A percentile compares a stretch with the other conserved stretches of the same genome.
These are phyloP conservation scores for Alternaria triticina DNA, from an alignment of 2,329 filamentous ascomycete species.

Conservation along the genomic window DNA sequence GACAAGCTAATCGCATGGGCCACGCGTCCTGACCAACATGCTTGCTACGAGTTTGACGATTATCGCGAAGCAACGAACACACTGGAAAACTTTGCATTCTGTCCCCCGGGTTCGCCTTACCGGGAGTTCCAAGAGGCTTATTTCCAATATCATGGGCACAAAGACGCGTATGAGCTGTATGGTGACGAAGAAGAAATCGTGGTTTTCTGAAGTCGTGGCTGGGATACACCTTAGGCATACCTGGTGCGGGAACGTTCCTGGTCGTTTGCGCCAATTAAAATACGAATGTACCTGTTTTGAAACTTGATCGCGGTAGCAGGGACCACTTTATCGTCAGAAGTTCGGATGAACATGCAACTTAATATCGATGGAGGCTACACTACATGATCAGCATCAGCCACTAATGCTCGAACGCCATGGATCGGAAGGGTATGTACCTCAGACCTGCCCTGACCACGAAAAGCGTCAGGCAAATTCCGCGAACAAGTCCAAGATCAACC, in stretches of 20 bases:
- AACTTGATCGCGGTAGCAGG: neutral
- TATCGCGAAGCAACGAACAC: constrained; percentile 46
- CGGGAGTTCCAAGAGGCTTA: constrained; percentile 37
- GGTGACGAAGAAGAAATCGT: constrained; percentile 19
- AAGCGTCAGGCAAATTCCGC: neutral
- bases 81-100: constrained; percentile 44
- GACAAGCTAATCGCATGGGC: constrained; percentile 41
- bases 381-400: constrained; percentile 3
- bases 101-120: constrained; percentile 40
- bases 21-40: constrained; percentile 37
- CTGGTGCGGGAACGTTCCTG: neutral
- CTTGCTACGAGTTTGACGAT: constrained; percentile 43
- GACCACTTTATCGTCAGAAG: neutral
- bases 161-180: constrained; percentile 37
- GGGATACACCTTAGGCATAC: neutral
- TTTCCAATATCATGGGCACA: constrained; percentile 44
- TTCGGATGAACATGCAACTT: constrained; percentile 10
- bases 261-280: constrained; percentile 1
- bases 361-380: constrained; percentile 11
- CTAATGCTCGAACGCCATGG: neutral
- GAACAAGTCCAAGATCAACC: neutral
- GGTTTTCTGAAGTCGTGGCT: constrained; percentile 17
- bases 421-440: neutral
- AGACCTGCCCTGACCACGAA: constrained; percentile 8
- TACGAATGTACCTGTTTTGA: neutral